phyloP scores from a whole-genome alignment of 441 rosid genomes.

The Erysimum cheiri region DNA sequence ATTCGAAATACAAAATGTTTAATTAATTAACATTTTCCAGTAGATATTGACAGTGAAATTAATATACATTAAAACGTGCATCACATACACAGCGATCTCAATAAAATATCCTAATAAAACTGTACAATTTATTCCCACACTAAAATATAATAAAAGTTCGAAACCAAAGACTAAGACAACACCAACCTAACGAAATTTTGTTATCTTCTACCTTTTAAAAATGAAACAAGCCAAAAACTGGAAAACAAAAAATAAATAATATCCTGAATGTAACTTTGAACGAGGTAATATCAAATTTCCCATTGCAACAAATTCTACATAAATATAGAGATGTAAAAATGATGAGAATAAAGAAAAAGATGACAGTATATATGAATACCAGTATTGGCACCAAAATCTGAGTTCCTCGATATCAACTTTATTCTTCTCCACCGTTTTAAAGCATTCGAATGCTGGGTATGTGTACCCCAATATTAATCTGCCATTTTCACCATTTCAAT shows the following conservation, averaged over 20 bases:
- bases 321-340: not conserved
- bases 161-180: constrained; percentile 12
- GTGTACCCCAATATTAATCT: constrained; percentile 78
- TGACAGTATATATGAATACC: constrained; percentile 49
- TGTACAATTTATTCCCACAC: not conserved
- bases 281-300: not conserved
- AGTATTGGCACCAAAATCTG: constrained; percentile 84
- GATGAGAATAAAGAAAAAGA: not conserved
- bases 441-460: constrained; percentile 83
- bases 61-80: constrained; percentile 34
- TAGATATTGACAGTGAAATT: not conserved
- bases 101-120: not conserved
- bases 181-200: not conserved
- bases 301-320: not conserved
- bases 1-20: not conserved
- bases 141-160: constrained; percentile 1
- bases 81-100: not conserved
- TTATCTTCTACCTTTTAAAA: not conserved
- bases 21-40: not conserved
- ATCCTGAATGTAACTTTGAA: constrained; percentile 17
- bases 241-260: not conserved
- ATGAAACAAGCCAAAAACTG: not conserved
- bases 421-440: constrained; percentile 75
- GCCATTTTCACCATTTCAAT: constrained; percentile 32
- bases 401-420: constrained; percentile 70